Base-by-base conservation (phyloP, 306 rosid species). In the Vachellia collinsii region DNA sequence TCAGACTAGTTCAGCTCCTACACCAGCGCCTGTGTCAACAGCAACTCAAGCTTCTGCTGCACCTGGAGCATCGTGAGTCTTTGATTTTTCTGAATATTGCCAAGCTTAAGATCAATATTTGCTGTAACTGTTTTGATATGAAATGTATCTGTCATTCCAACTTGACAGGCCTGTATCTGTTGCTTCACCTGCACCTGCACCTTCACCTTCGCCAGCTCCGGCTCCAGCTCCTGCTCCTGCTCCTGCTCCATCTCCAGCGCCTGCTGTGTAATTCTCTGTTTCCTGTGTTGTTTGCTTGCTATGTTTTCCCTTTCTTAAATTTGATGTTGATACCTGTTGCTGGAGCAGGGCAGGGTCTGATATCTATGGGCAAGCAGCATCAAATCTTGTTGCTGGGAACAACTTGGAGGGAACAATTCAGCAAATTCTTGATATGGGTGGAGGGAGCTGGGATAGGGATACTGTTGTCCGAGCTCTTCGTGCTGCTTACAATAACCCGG, bases 401-500 rank as follows among this genome's bases (percentile, higher is more conserved):
- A 92, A 87, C 88, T 87, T 94, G 85, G 98, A 92, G 85, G 93
- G 65, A 82, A 84, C 91, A 53, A 70, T 92, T 72, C 92, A 94
- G 83, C 97, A 92, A 81, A 92, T 94, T 56, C 88, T 94, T 79
- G 97, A 88, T 51, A 86, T 94, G 88, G 98, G 98, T 59, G 98
- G 94, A 42, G 98, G 97, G 38, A 88, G 87, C 73, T 94, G 98
- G 98, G 97, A 94, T 54, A 91, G 94, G 83, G 98, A 92, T 62
- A 92, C 92, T 75, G 98, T 94, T 72, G 78, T 88, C 41, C 92
- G 94, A 51, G 97, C 98, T 74, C 93, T 94, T 70, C 94, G 97
- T 25, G 94, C 98, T 87, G 97, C 98, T 48, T 94, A 42, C 83
- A 94, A 94, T 85, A 94, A 94, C 86, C 98, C 98, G 19, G 98